These are phyloP conservation scores for Jamesozyma rosinii DNA, from an alignment of 805 yeast species.

Conservation along the genomic window DNA sequence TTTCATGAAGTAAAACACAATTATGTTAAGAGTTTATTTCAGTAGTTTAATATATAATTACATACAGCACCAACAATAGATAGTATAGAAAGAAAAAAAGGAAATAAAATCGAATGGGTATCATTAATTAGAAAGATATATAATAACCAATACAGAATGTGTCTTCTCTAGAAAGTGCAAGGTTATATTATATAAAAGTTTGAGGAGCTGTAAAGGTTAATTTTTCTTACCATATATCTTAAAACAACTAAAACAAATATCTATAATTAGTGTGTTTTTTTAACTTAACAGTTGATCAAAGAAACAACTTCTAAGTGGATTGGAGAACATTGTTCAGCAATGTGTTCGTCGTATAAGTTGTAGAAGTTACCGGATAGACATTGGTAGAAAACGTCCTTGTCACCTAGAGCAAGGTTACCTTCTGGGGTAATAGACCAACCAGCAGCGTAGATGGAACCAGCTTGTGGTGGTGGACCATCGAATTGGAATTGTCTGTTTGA, in stretches of 20 bases:
- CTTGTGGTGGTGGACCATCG: constrained; percentile 70
- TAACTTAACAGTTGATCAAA: constrained; percentile 38
- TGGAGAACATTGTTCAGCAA: constrained; percentile 48
- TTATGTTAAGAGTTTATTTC: not conserved
- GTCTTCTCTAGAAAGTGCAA: not conserved
- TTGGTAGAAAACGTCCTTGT: constrained; percentile 48
- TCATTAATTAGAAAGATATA: not conserved
- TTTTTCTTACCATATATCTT: not conserved
- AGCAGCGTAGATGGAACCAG: constrained; percentile 51
- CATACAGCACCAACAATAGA: not conserved
- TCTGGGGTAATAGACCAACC: constrained; percentile 51
- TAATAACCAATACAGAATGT: not conserved
- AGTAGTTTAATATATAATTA: no score
- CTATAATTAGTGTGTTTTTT: not conserved
- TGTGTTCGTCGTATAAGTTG: constrained; percentile 51
- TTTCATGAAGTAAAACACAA: not conserved
- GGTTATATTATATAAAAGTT: not conserved
- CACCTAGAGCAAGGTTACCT: constrained; percentile 53
- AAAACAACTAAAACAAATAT: not conserved
- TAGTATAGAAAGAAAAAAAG: not conserved
- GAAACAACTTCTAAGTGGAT: constrained; percentile 45
- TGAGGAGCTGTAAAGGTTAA: not conserved
- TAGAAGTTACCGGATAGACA: constrained; percentile 57
- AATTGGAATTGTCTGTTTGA: constrained; percentile 68
- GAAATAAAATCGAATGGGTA: not conserved